Conservation (phyloP, 257 asterid genomes). For the Nicotiana paniculata region DNA sequence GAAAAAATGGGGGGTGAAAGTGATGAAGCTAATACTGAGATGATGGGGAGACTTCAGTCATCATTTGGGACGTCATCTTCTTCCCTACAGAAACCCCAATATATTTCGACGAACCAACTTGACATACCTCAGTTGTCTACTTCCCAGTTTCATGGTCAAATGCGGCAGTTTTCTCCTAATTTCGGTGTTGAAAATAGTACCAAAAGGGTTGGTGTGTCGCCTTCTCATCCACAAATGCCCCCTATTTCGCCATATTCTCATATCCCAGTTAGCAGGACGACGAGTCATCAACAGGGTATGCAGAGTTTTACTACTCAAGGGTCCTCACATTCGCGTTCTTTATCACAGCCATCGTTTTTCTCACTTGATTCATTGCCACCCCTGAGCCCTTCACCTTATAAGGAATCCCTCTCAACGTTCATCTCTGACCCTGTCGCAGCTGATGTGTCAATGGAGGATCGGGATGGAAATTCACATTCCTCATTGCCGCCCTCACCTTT, state of each 20-base stretch:
- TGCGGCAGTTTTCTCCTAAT: slow-evolving; percentile 52
- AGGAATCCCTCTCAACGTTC: slow-evolving; percentile 35
- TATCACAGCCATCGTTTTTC: slow-evolving; percentile 70
- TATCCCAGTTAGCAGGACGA: slow-evolving; percentile 41
- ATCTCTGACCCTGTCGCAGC: slow-evolving; percentile 26
- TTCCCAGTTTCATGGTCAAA: slow-evolving; percentile 55
- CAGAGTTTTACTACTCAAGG: slow-evolving; percentile 43
- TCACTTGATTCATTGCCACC: slow-evolving; percentile 82
- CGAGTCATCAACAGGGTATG: slow-evolving; percentile 51
- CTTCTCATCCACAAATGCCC: slow-evolving; percentile 83
- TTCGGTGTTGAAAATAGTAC: slow-evolving; percentile 37
- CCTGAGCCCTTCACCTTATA: slow-evolving; percentile 64
- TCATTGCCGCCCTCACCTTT: slow-evolving; percentile 66
- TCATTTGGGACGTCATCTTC: slow-evolving; percentile 70
- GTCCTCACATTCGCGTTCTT: slow-evolving; percentile 61
- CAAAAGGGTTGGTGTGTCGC: slow-evolving; percentile 71
- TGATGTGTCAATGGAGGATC: slow-evolving; percentile 68
- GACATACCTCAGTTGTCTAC: slow-evolving; percentile 56
- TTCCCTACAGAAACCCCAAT: slow-evolving; percentile 29
- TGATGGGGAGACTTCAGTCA: slow-evolving; percentile 67
- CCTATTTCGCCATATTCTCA: slow-evolving; percentile 86
- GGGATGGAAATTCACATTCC: slow-evolving; percentile 39
- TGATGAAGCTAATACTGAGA: slow-evolving; percentile 44
- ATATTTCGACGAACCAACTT: slow-evolving; percentile 38
- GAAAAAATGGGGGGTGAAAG: slow-evolving; percentile 53